Base-by-base conservation (phyloP, 805 yeast genomes). In the Schwanniomyces occidentalis region DNA sequence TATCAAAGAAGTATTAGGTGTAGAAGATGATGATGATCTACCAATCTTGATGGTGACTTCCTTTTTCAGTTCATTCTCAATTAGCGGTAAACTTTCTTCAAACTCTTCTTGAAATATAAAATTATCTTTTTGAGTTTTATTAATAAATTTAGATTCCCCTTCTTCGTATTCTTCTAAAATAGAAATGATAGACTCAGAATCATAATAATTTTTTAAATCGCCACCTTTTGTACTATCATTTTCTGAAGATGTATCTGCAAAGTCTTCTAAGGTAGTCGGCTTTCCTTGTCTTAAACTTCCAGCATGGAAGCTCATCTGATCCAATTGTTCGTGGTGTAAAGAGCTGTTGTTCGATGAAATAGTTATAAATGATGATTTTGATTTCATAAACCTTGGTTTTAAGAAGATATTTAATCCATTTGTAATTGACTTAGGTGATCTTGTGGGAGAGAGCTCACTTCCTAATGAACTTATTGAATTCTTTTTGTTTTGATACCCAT, bases 241-340 rank as follows among this genome's bases (percentile, higher is more conserved):
- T 10, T 30, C 44, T 2, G 55, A 46, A 2, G 57, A 45, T n/a
- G 70, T 56, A 42, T 67, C 73, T 12, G 72, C 72, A 44, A 67
- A 64, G 27, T 65, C 72, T 8, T 54, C 60, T 16, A 61, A 35
- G 5, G 30, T 18, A 8, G 23, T 27, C 8, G 8, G 16, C 16
- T 20, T 20, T 20, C 7, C 7, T 8, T 20, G 7, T 20, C 9
- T 7, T 20, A 20, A 9, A 20, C n/a, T n/a, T n/a, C n/a, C n/a
- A n/a, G n/a, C n/a, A n/a, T n/a, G n/a, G n/a, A n/a, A n/a, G n/a
- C n/a, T n/a, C n/a, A n/a, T n/a, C n/a, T n/a, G n/a, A n/a, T n/a
- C n/a, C n/a, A n/a, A n/a, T n/a, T n/a, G n/a, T n/a, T n/a, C n/a
- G n/a, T n/a, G n/a, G n/a, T n/a, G n/a, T n/a, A n/a, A n/a, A n/a